Evolutionary conservation across 2,329 filamentous ascomycete species (phyloP).

Genomic region (Davidsoniella australis): DNA sequence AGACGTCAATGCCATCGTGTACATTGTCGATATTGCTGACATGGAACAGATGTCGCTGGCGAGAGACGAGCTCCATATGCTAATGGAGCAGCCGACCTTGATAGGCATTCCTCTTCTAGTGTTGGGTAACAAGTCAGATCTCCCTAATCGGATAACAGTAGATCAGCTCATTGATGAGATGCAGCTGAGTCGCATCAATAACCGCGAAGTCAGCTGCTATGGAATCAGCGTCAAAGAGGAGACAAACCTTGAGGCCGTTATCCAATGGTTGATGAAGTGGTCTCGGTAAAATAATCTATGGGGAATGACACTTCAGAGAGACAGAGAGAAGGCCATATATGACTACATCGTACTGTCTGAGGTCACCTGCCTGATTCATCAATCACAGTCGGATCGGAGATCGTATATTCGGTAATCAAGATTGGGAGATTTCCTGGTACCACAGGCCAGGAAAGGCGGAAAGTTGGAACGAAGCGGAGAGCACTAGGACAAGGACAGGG

Average conservation of each 20-base stretch:
- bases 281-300: constrained; percentile 36
- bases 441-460: background rate
- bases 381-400: background rate
- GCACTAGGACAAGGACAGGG: too few relatives aligned
- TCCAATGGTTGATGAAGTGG: constrained; percentile 90
- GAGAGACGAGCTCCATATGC: constrained; percentile 77
- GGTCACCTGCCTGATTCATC: too few relatives aligned
- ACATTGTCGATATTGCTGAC: constrained; percentile 95
- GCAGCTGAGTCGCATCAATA: constrained; percentile 73
- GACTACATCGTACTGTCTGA: background rate
- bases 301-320: constrained; percentile 24
- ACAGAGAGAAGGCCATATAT: background rate
- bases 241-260: constrained; percentile 90
- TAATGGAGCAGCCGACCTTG: constrained; percentile 70
- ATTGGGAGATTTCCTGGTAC: too few relatives aligned
- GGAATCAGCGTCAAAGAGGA: constrained; percentile 98
- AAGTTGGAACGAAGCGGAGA: background rate
- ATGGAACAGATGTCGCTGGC: constrained; percentile 63
- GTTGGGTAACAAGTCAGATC: constrained; percentile 91
- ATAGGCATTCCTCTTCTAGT: constrained; percentile 85
- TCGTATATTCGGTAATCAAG: too few relatives aligned
- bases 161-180: constrained; percentile 91
- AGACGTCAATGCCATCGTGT: constrained; percentile 93
- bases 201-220: constrained; percentile 94
- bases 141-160: constrained; percentile 76